Evolutionary conservation across 768 basidiomycete species (phyloP), one percentile per base, ranked within the genome.

Genomic region (Panaeolus papilionaceus): DNA sequence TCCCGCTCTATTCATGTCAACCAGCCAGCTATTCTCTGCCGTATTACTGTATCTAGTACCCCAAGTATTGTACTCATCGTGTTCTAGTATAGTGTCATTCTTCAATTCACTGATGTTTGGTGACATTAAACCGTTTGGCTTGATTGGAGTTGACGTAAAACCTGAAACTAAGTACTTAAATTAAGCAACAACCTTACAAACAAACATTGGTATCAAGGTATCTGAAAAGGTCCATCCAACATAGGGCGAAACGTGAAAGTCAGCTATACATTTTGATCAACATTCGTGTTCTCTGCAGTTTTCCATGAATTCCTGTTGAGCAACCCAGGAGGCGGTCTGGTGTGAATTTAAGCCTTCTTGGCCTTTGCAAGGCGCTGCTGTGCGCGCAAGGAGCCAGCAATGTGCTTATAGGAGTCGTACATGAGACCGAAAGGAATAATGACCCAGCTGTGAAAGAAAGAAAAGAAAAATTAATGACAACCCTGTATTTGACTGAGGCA

Each of bases 371-470:
- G 45, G 16, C 75, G 71, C 66, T 83, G 82, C 14, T 68, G 71
- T 14, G 73, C 67, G 26, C 91, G 88, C 68, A 94, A 80, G 9
- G 89, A 81, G 45, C 80, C 77, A 16, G 90, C 85, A 65, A 95
- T 92, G 68, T 90, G 85, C 3, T 79, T 79, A 69, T 93, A 95
- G 0, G 94, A 93, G 73, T 94, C 90, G 70, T 81, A 80, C 90
- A 96, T 91, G 67, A 95, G 82, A 81, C 85, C 86, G 23, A 94
- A 64, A 2, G 94, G 94, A 69, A 94, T 83, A 61, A 87, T 73
- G 37, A 95, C 93, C 94, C 94, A 95, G 65, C 93, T 94, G 72
- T 12, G 66, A 64, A 69, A 47, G 61, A 10, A 64, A 38, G 28
- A 26, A 26, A 64, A 65, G 37, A 28, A 28, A 51, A 51, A 37